Evolutionary conservation across 2,329 filamentous ascomycete genomes (phyloP).

Genomic region (Byssothecium circinans): DNA sequence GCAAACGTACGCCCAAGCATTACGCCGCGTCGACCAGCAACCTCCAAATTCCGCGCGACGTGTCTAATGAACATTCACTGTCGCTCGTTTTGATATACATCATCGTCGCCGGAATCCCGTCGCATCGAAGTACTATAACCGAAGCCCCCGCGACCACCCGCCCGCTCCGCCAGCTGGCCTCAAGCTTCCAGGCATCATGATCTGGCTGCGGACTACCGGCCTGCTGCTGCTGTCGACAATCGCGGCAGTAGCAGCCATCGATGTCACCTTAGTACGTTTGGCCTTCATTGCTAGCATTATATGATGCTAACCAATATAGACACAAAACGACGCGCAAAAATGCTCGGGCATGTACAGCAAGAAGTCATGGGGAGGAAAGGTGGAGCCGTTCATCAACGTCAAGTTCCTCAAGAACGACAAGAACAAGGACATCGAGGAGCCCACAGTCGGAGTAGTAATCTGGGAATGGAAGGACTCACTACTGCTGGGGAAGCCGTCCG

Average conservation of each 20-base stretch:
- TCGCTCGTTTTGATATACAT: neutral
- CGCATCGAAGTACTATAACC: neutral
- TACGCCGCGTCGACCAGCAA: constrained; percentile 13
- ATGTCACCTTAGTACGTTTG: constrained; percentile 36
- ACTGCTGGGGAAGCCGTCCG: constrained; percentile 68
- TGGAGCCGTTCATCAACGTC: constrained; percentile 86
- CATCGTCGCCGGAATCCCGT: constrained; percentile 2
- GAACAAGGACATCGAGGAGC: constrained; percentile 65
- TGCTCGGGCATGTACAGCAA: constrained; percentile 94
- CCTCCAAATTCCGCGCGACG: constrained; percentile 1
- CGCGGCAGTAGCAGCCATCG: constrained; percentile 39
- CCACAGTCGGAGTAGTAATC: constrained; percentile 79
- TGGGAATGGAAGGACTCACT: constrained; percentile 92
- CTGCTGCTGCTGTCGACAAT: constrained; percentile 39
- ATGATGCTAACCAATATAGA: constrained; percentile 53
- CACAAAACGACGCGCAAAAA: constrained; percentile 78
- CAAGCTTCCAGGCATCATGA: constrained; percentile 31
- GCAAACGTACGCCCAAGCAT: neutral
- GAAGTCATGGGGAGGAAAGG: constrained; percentile 81
- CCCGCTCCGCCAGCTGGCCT: constrained; percentile 35
- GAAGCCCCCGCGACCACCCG: constrained; percentile 1
- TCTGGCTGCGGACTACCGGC: constrained; percentile 34
- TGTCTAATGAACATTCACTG: neutral
- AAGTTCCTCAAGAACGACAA: constrained; percentile 67
- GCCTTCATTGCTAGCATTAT: too few relatives aligned